Evolutionary conservation across 768 basidiomycete species (phyloP), one percentile per base, ranked within the genome.

Genomic region (Tremella fuciformis): DNA sequence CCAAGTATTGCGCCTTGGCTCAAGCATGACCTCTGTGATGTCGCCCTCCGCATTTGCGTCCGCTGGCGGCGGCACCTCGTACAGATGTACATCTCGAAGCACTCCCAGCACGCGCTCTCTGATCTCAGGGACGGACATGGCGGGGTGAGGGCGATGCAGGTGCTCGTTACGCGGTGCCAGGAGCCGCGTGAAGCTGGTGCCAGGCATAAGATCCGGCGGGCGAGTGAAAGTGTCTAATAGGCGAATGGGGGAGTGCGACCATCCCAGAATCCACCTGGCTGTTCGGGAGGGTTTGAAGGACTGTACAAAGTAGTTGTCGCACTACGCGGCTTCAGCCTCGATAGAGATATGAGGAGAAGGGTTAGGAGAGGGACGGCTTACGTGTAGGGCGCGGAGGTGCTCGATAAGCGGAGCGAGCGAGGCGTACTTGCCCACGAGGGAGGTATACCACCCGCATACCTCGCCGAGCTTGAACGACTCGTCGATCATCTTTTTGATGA

Each of bases 361-460:
- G 11, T 38, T 53, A 22, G 34, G 18, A 25, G 24, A 8, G 24
- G 51, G 8, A 15, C 15, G 29, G 64, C 79, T 18, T 59, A 85
- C 86, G 39, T 78, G 71, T 9, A 80, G 55, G 13, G 75, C 64
- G 37, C 81, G 81, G 19, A 96, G 77, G 0, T 81, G 72, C 1
- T 78, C 78, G 0, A 91, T 83, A 7, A 97, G 76, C 2, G 83
- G 77, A 0, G 77, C 73, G 1, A 97, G 80, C 1, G 90, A 90
- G 0, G 88, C 83, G 75, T 87, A 79, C 67, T 91, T 94, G 2
- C 94, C 94, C 0, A 97, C 81, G 83, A 97, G 87, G 3, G 89
- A 90, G 0, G 93, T 92, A 68, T 85, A 97, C 94, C 93, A 97
- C 46, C 89, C 88, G 79, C 88, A 89, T 18, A 80, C 78, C 1